Base-by-base conservation (phyloP, 192 early-diverging fungal genomes). In the Gaertneriomyces semiglobifer region DNA sequence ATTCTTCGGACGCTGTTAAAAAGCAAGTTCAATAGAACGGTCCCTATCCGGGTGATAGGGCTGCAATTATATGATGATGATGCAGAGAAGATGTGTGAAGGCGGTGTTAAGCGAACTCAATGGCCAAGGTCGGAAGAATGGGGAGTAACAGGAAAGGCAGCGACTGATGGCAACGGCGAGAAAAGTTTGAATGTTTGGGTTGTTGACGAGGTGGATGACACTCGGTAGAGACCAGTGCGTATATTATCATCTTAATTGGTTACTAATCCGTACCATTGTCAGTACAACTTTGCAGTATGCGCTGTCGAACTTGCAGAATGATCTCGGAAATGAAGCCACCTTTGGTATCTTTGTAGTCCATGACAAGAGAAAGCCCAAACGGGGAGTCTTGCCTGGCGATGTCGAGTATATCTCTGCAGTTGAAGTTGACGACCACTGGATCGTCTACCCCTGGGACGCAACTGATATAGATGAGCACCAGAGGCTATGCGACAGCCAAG, bases 121-220 rank as follows among this genome's bases (percentile, higher is more conserved):
- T 65, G 63, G 63, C 63, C 63, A 9, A 38, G 50, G 25, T 16
- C 48, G 14, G 44, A 65, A 11, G 63, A 65, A 25, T 65, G 50
- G 50, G 63, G 52, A n/a, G 6, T 20, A 8, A 43, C 16, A 8
- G 7, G 44, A 11, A 61, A 61, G 44, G 25, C 25, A 33, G 2
- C 25, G 25, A 33, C 25, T 2, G 25, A 33, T 33, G 25, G 25
- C 25, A 33, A 33, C 25, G 25, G 25, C 25, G 25, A 33, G 25
- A 33, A 33, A 2, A 33, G 25, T 33, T 33, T 33, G 25, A 55
- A 19, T 20, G 63, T 43, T 18, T 42, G 51, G 7, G 14, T 65
- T 7, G 63, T 65, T 9, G 63, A 65, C 19, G 63, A 65, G 43
- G 63, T 65, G 12, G 63, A 65, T 47, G 63, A 65, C 50, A 65